Evolutionary conservation across 2,329 filamentous ascomycete genomes (phyloP).

Genomic region (Chaetomiaceae sp.): DNA sequence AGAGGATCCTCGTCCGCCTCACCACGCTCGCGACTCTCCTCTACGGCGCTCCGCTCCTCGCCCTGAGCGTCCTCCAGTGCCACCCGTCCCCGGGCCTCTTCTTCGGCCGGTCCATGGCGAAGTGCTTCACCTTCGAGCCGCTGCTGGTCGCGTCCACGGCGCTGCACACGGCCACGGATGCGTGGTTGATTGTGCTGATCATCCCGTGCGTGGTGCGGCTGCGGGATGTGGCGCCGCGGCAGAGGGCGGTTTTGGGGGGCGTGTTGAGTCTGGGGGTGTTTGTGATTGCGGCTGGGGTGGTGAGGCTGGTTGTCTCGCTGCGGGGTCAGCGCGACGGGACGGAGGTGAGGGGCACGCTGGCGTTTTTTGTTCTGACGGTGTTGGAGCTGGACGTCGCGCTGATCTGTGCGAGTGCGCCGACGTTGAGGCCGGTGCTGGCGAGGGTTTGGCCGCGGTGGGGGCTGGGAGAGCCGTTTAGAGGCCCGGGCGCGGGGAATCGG

Average conservation of each 20-base stretch:
- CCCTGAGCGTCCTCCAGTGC: slow-evolving; percentile 27
- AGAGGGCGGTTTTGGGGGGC: slow-evolving; percentile 40
- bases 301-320: not conserved
- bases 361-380: slow-evolving; percentile 37
- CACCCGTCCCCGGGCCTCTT: not conserved
- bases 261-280: slow-evolving; percentile 45
- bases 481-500: not conserved
- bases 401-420: slow-evolving; percentile 35
- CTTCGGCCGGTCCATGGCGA: too few relatives aligned
- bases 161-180: slow-evolving; percentile 45
- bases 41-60: slow-evolving; percentile 33
- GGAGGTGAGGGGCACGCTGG: slow-evolving; percentile 19
- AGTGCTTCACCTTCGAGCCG: slow-evolving; percentile 39
- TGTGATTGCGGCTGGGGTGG: slow-evolving; percentile 29
- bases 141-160: slow-evolving; percentile 41
- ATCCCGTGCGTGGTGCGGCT: slow-evolving; percentile 39
- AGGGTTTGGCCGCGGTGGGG: slow-evolving; percentile 27
- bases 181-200: slow-evolving; percentile 41
- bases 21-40: slow-evolving; percentile 27
- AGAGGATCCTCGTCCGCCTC: not conserved
- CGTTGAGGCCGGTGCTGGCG: slow-evolving; percentile 31
- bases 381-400: slow-evolving; percentile 36
- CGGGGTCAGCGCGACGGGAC: not conserved
- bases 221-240: slow-evolving; percentile 35
- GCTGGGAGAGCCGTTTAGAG: slow-evolving; percentile 18